Conservation (phyloP, 345 rosid species). For the Euclidium syriacum region DNA sequence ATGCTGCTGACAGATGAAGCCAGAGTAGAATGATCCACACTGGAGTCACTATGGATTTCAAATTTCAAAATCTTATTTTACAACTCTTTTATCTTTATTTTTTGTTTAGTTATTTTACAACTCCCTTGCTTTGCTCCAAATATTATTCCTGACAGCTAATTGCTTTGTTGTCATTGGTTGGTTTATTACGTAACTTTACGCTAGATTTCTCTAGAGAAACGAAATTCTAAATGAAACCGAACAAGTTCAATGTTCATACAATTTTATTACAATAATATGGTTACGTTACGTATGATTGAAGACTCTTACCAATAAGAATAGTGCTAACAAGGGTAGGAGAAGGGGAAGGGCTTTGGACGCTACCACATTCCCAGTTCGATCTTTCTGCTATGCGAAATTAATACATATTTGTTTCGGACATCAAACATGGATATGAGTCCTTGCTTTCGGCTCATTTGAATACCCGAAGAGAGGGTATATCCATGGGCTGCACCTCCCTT, state of each 20-base stretch:
- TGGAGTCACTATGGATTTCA: not conserved
- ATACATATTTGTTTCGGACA: no score
- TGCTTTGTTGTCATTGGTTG: slow-evolving; percentile 3
- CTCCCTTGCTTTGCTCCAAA: slow-evolving; percentile 18
- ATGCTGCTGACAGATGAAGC: slow-evolving; percentile 21
- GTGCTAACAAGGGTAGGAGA: no score
- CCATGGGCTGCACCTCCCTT: no score
- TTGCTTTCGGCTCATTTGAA: no score
- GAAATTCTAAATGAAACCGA: not conserved
- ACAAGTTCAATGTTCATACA: not conserved
- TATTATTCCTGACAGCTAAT: slow-evolving; percentile 18
- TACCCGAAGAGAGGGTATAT: no score
- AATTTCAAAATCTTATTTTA: slow-evolving; percentile 1
- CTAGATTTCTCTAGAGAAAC: not conserved
- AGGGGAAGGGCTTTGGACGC: no score
- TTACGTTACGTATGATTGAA: not conserved
- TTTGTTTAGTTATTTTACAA: not conserved
- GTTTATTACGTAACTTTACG: not conserved
- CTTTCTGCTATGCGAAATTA: no score
- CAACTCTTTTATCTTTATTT: not conserved
- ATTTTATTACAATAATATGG: not conserved
- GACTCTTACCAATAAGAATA: not conserved
- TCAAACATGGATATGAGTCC: no score
- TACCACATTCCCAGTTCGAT: no score
- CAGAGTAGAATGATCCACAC: slow-evolving; percentile 18